These are phyloP conservation scores for Xylariaceae sp. DNA, from an alignment of 2,329 filamentous ascomycete genomes.

Conservation along the genomic window DNA sequence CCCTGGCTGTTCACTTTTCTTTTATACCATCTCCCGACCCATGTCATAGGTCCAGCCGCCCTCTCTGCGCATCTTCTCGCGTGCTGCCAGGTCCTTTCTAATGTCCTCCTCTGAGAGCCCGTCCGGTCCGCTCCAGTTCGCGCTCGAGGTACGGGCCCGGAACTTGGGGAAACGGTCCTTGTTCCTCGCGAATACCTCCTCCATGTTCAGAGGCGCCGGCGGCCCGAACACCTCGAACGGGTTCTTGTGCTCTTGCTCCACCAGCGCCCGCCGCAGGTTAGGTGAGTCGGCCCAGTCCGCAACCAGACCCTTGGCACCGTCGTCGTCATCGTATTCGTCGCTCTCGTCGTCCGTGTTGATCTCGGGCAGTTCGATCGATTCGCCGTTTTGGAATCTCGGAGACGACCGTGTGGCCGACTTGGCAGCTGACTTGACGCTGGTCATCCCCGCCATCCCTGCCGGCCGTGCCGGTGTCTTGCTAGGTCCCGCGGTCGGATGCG, in stretches of 20 bases:
- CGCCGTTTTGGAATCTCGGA: slow-evolving; percentile 81
- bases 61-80: slow-evolving; percentile 62
- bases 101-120: slow-evolving; percentile 70
- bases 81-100: slow-evolving; percentile 60
- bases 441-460: slow-evolving; percentile 35
- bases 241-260: slow-evolving; percentile 79
- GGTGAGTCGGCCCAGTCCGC: slow-evolving; percentile 88
- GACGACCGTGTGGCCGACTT: slow-evolving; percentile 65
- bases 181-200: slow-evolving; percentile 90
- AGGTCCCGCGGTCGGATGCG: slow-evolving; percentile 48
- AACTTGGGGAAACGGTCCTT: slow-evolving; percentile 84
- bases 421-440: slow-evolving; percentile 48
- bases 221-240: slow-evolving; percentile 83
- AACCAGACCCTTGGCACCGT: slow-evolving; percentile 54
- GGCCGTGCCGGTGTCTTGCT: slow-evolving; percentile 67
- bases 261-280: slow-evolving; percentile 68
- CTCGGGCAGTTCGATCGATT: slow-evolving; percentile 86
- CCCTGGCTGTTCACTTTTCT: too few relatives aligned
- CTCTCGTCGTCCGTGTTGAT: slow-evolving; percentile 90
- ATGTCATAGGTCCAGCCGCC: slow-evolving; percentile 64
- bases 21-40: slow-evolving; percentile 29
- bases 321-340: slow-evolving; percentile 65
- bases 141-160: slow-evolving; percentile 84
- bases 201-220: slow-evolving; percentile 83
- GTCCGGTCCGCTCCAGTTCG: slow-evolving; percentile 86